Evolutionary conservation across 495 filamentous ascomycete species (phyloP).

Genomic region (Halenospora varia): DNA sequence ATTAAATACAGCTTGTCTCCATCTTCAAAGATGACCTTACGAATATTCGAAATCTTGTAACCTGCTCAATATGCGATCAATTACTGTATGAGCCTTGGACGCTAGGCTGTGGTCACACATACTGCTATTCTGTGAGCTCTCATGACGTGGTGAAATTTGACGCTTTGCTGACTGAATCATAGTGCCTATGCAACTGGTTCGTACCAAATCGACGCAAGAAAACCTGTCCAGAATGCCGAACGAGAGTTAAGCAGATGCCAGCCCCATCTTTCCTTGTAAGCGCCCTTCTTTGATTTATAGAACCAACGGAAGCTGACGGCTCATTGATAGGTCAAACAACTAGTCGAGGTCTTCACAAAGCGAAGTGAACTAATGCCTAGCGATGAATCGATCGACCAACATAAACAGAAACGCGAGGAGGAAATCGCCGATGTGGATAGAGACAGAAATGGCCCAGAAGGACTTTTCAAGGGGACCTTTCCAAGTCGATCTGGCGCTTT

Average conservation of each 20-base stretch:
- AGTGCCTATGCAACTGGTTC: conserved; percentile 70
- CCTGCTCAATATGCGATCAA: conserved; percentile 65
- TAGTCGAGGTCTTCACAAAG: conserved; percentile 61
- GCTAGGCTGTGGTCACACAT: conserved; percentile 68
- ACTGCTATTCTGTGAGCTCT: conserved; percentile 61
- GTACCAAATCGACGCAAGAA: conserved; percentile 50
- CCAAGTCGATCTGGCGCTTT: neutral
- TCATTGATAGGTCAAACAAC: conserved; percentile 53
- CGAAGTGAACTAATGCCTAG: conserved; percentile 58
- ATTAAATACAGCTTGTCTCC: conserved; percentile 8
- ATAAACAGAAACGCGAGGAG: conserved; percentile 50
- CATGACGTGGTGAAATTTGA: neutral
- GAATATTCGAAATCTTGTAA: conserved; percentile 32
- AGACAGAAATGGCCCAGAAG: conserved; percentile 48
- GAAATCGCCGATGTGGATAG: conserved; percentile 49
- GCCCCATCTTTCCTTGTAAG: conserved; percentile 67
- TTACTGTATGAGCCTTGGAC: conserved; percentile 71
- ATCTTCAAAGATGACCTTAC: conserved; percentile 22
- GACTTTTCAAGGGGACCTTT: conserved; percentile 67
- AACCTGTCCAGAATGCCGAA: conserved; percentile 71
- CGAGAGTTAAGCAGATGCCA: conserved; percentile 52
- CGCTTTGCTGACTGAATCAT: neutral
- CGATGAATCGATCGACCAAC: conserved; percentile 61
- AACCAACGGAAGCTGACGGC: conserved; percentile 16
- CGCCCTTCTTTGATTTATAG: neutral